Evolutionary conservation across 2,329 filamentous ascomycete genomes (phyloP).

Genomic region (Microthyrium microscopicum): DNA sequence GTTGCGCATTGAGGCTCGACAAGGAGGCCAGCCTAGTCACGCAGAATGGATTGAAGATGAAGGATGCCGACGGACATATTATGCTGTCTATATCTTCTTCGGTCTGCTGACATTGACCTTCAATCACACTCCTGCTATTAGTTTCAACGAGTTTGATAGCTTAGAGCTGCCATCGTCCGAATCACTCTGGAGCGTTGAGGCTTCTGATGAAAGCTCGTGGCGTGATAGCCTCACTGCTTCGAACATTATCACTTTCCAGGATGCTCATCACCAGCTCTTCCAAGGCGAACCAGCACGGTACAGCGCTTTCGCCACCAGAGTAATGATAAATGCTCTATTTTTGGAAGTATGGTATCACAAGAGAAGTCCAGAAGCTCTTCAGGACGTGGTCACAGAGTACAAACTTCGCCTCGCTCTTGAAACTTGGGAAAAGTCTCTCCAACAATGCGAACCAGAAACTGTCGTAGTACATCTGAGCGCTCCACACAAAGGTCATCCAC

Average conservation of each 20-base stretch:
- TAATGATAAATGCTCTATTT: slow-evolving; percentile 98
- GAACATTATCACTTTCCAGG: slow-evolving; percentile 69
- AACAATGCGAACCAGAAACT: slow-evolving; percentile 80
- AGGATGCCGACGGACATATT: slow-evolving; percentile 90
- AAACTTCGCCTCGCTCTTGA: slow-evolving; percentile 89
- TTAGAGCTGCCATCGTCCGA: slow-evolving; percentile 86
- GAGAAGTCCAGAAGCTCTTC: slow-evolving; percentile 89
- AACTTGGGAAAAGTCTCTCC: slow-evolving; percentile 96
- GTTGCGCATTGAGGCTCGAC: slow-evolving; percentile 75
- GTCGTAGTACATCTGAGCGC: slow-evolving; percentile 80
- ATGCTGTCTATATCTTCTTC: slow-evolving; percentile 98
- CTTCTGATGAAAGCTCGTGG: slow-evolving; percentile 67
- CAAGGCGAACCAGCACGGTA: slow-evolving; percentile 82
- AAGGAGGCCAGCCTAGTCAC: slow-evolving; percentile 56
- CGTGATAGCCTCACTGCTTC: slow-evolving; percentile 57
- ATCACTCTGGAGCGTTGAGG: slow-evolving; percentile 78
- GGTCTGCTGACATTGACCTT: slow-evolving; percentile 87
- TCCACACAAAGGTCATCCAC: slow-evolving; percentile 85
- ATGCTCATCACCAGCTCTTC: slow-evolving; percentile 89
- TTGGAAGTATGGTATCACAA: slow-evolving; percentile 98
- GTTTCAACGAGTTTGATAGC: slow-evolving; percentile 95
- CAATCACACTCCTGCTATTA: slow-evolving; percentile 95
- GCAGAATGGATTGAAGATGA: slow-evolving; percentile 95
- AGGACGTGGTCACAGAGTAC: slow-evolving; percentile 96
- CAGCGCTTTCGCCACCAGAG: slow-evolving; percentile 89